Percentiles rank a stretch among this genome's conserved stretches.
Evolutionary conservation across 208 protist species (phyloP).

Genomic region (Leptomonas pyrrhocoris): DNA sequence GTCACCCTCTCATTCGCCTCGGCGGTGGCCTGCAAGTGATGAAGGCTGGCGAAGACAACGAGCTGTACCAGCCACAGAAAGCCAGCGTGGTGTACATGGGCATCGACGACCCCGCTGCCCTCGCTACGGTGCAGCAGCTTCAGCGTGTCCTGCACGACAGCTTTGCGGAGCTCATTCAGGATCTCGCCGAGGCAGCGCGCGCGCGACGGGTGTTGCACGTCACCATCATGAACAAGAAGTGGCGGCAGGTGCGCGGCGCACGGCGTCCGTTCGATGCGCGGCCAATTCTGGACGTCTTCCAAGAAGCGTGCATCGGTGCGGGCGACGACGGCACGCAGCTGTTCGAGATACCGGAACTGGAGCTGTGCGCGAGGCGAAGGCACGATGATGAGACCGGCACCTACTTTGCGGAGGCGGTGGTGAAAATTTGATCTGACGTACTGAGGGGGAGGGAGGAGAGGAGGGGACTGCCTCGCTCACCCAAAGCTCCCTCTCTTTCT

Average conservation of each 20-base stretch:
- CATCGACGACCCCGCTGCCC: slow-evolving; percentile 40
- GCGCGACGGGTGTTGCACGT: slow-evolving; percentile 56
- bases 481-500: slow-evolving; percentile 7
- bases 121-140: slow-evolving; percentile 34
- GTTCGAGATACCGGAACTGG: slow-evolving; percentile 35
- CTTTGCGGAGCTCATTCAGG: slow-evolving; percentile 61
- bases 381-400: slow-evolving; percentile 27
- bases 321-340: slow-evolving; percentile 23
- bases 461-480: no score
- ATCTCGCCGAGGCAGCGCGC: slow-evolving; percentile 40
- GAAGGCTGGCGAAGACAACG: slow-evolving; percentile 29
- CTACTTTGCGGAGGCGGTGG: slow-evolving; percentile 38
- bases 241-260: slow-evolving; percentile 34
- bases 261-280: slow-evolving; percentile 45
- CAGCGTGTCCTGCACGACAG: slow-evolving; percentile 53
- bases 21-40: slow-evolving; percentile 64
- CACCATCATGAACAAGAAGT: slow-evolving; percentile 86
- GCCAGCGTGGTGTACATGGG: slow-evolving; percentile 83
- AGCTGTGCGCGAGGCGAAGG: slow-evolving; percentile 36
- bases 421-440: slow-evolving; percentile 20
- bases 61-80: slow-evolving; percentile 30
- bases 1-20: slow-evolving; percentile 33
- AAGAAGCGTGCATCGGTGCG: slow-evolving; percentile 21
- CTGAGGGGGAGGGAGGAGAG: no score
- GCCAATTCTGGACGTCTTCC: slow-evolving; percentile 36